Evolutionary conservation across 2,329 filamentous ascomycete genomes (phyloP).

Genomic region (Colletotrichum liriopes): DNA sequence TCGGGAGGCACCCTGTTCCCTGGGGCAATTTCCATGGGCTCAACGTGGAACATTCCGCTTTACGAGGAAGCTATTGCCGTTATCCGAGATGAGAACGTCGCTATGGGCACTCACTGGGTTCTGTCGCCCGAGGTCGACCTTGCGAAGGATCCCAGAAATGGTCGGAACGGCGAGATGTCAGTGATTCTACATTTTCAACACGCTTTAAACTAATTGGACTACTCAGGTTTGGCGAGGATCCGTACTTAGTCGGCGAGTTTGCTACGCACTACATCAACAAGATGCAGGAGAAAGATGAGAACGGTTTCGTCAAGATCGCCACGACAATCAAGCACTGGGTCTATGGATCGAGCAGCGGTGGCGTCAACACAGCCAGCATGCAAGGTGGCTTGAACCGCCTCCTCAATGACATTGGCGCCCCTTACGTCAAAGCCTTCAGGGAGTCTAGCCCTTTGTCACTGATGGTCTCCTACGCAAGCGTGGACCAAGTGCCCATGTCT

Average conservation of each 20-base stretch:
- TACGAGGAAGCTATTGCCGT: slow-evolving; percentile 48
- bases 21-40: slow-evolving; percentile 49
- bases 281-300: slow-evolving; percentile 53
- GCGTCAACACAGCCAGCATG: slow-evolving; percentile 53
- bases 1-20: slow-evolving; percentile 52
- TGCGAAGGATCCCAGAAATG: slow-evolving; percentile 51
- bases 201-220: not conserved
- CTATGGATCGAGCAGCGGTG: slow-evolving; percentile 52
- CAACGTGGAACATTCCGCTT: slow-evolving; percentile 50
- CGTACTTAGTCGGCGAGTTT: slow-evolving; percentile 51
- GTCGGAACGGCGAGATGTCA: slow-evolving; percentile 46
- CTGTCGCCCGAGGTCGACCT: slow-evolving; percentile 53
- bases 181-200: not conserved
- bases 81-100: slow-evolving; percentile 52
- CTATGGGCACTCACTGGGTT: slow-evolving; percentile 53
- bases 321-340: slow-evolving; percentile 56
- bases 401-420: slow-evolving; percentile 51
- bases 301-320: slow-evolving; percentile 53
- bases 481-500: slow-evolving; percentile 52
- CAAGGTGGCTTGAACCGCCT: slow-evolving; percentile 53
- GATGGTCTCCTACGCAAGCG: slow-evolving; percentile 52
- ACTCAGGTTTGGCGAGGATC: slow-evolving; percentile 52
- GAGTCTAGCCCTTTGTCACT: slow-evolving; percentile 49
- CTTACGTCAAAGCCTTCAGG: slow-evolving; percentile 50
- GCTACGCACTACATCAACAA: slow-evolving; percentile 52